A percentile compares a stretch with the other conserved stretches of the same genome.
These are phyloP conservation scores for Metarhizium anisopliae DNA, from an alignment of 2,329 filamentous ascomycete genomes.

Conservation along the genomic window DNA sequence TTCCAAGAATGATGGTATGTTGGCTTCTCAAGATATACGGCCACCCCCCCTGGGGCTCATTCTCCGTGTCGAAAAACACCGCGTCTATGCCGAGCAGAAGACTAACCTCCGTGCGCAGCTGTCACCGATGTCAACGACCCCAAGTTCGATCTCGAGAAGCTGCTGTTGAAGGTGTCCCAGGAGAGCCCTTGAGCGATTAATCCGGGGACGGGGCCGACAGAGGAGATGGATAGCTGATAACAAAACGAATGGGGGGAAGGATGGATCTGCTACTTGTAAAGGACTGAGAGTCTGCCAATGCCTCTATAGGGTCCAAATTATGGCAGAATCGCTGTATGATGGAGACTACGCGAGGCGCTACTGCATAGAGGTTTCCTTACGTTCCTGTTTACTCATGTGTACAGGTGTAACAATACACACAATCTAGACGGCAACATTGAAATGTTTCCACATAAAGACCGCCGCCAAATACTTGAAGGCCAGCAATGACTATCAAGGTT, in stretches of 20 bases:
- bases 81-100: neutral
- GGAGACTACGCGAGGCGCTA: constrained; percentile 29
- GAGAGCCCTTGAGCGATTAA: constrained; percentile 35
- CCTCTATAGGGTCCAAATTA: constrained; percentile 7
- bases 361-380: constrained; percentile 42
- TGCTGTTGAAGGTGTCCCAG: constrained; percentile 54
- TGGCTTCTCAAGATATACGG: neutral
- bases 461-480: neutral
- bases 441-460: neutral
- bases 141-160: constrained; percentile 89
- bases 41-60: neutral
- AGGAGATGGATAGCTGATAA: neutral
- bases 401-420: constrained; percentile 45
- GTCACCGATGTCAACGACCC: constrained; percentile 64
- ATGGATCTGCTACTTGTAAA: constrained; percentile 1
- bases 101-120: constrained; percentile 14
- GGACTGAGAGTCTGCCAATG: constrained; percentile 1
- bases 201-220: neutral
- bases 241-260: neutral
- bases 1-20: constrained; percentile 24
- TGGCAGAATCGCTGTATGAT: constrained; percentile 24
- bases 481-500: neutral
- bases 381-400: constrained; percentile 35
- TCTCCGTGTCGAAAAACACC: neutral
- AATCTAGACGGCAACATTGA: constrained; percentile 32